These are phyloP conservation scores for Lipomyces mesembrius DNA, from an alignment of 805 yeast species.

Conservation along the genomic window DNA sequence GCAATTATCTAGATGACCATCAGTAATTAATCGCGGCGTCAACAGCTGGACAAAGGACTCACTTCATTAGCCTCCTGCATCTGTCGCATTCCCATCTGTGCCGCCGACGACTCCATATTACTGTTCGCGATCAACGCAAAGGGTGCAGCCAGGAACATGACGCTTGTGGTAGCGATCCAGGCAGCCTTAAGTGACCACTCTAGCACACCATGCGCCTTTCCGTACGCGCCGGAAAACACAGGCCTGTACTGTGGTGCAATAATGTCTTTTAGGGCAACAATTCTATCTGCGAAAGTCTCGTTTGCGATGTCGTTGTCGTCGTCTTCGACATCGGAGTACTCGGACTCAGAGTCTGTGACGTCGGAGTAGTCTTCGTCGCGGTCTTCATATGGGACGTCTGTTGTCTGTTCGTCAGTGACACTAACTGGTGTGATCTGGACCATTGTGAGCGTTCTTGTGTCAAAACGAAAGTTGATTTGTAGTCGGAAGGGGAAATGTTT, in stretches of 20 bases:
- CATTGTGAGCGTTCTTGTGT: slow-evolving; percentile 13
- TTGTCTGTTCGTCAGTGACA: slow-evolving; percentile 26
- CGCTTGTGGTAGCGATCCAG: slow-evolving; percentile 85
- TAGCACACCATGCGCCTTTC: slow-evolving; percentile 50
- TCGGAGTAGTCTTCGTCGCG: slow-evolving; percentile 35
- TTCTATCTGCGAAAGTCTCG: slow-evolving; percentile 85
- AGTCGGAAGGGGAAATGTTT: neutral
- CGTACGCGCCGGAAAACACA: slow-evolving; percentile 46
- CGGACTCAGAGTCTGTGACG: slow-evolving; percentile 19
- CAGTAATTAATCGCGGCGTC: neutral
- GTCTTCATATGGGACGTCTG: slow-evolving; percentile 25
- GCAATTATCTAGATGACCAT: slow-evolving; percentile 23
- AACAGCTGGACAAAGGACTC: slow-evolving; percentile 1
- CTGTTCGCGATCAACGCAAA: slow-evolving; percentile 65
- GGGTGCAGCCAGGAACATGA: slow-evolving; percentile 89
- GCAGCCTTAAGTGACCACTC: slow-evolving; percentile 58
- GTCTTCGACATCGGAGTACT: slow-evolving; percentile 50
- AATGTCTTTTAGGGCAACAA: slow-evolving; percentile 88
- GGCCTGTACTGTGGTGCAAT: slow-evolving; percentile 86
- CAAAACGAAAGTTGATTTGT: neutral
- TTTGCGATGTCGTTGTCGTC: slow-evolving; percentile 76
- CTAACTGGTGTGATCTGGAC: slow-evolving; percentile 34
- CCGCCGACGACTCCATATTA: slow-evolving; percentile 17
- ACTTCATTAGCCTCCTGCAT: slow-evolving; percentile 72
- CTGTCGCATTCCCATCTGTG: slow-evolving; percentile 57